Evolutionary conservation across 176 grass and related monocot genomes (phyloP).

Genomic region (Zea luxurians): DNA sequence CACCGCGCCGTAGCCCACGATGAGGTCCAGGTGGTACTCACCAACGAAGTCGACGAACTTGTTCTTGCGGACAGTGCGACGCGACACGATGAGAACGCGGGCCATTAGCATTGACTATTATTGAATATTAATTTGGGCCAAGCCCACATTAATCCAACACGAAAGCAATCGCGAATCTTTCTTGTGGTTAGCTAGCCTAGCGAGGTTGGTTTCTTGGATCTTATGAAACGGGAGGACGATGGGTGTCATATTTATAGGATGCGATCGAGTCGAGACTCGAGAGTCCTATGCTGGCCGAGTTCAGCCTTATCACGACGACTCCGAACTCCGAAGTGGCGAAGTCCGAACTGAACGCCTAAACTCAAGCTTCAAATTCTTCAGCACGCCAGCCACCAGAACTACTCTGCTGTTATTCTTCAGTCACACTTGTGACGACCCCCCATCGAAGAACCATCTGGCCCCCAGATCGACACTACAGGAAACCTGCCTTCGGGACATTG

Average conservation of each 20-base stretch:
- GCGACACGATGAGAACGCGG: constrained; percentile 85
- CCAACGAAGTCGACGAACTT: constrained; percentile 99
- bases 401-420: too few species aligned
- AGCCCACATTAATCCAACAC: too few species aligned
- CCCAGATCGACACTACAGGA: too few species aligned
- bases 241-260: constrained; percentile 34
- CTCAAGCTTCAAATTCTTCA: too few species aligned
- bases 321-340: background rate
- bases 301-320: constrained; percentile 32
- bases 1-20: constrained; percentile 73
- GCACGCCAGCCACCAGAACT: too few species aligned
- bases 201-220: background rate
- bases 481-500: too few species aligned
- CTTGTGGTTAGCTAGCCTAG: background rate
- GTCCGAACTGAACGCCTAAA: background rate
- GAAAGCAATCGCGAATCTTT: background rate
- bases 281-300: background rate
- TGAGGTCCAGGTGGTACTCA: constrained; percentile 94
- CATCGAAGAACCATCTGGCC: too few species aligned
- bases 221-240: background rate
- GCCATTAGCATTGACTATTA: too few species aligned
- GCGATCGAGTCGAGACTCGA: background rate
- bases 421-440: too few species aligned
- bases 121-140: too few species aligned
- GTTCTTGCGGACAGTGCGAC: constrained; percentile 87